Conservation (phyloP, 352 stramenopile genomes). For the Phytopythium aichiense region DNA sequence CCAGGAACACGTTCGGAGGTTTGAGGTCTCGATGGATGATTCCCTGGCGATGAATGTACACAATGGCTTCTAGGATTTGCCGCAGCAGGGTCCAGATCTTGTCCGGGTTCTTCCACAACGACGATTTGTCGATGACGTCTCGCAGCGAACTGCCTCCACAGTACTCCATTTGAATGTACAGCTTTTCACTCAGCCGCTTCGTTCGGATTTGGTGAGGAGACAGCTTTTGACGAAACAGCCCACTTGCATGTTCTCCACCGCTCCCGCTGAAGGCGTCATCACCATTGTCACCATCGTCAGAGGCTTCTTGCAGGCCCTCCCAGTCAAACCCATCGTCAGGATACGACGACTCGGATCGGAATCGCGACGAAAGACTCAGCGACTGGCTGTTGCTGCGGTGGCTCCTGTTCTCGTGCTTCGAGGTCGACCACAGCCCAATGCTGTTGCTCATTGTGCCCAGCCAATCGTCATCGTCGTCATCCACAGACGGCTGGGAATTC, state of each 20-base stretch:
- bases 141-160: constrained; percentile 91
- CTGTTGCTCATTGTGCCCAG: constrained; percentile 64
- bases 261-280: constrained; percentile 22
- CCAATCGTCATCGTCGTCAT: constrained; percentile 81
- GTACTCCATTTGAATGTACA: constrained; percentile 97
- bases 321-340: constrained; percentile 68
- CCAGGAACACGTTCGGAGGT: constrained; percentile 93
- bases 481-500: constrained; percentile 31
- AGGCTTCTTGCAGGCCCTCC: constrained; percentile 58
- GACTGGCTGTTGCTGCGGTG: constrained; percentile 39
- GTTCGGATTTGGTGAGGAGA: constrained; percentile 17
- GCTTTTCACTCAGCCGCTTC: constrained; percentile 61
- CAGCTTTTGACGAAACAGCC: constrained; percentile 11
- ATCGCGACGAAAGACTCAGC: constrained; percentile 30
- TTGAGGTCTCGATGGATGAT: constrained; percentile 94
- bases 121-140: constrained; percentile 92
- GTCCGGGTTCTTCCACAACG: constrained; percentile 73
- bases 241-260: constrained; percentile 28
- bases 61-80: constrained; percentile 93
- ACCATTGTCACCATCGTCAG: constrained; percentile 27
- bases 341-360: constrained; percentile 29
- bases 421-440: constrained; percentile 59
- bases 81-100: constrained; percentile 94
- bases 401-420: constrained; percentile 51
- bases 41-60: constrained; percentile 92